Evolutionary conservation across 2,329 filamentous ascomycete species (phyloP).

Genomic region (Calonectria pseudoturangicola): DNA sequence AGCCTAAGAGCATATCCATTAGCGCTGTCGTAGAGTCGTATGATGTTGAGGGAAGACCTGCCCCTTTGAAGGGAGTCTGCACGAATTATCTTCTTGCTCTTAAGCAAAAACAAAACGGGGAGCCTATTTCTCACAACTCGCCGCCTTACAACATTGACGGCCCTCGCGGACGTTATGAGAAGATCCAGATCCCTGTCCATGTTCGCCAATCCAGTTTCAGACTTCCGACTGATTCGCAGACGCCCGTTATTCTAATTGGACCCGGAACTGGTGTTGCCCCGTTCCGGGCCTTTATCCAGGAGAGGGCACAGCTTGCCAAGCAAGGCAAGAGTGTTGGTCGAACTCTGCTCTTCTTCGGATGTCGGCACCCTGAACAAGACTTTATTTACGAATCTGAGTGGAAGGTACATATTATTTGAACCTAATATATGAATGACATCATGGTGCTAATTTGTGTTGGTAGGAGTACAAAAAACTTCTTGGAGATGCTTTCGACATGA

Average conservation of each 20-base stretch:
- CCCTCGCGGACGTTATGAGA: slow-evolving; percentile 84
- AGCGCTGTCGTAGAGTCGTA: slow-evolving; percentile 31
- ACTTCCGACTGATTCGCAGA: slow-evolving; percentile 93
- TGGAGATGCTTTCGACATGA: slow-evolving; percentile 90
- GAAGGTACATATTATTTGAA: slow-evolving; percentile 74
- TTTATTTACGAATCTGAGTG: slow-evolving; percentile 95
- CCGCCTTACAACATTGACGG: slow-evolving; percentile 23
- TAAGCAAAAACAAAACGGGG: slow-evolving; percentile 29
- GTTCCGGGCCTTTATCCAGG: slow-evolving; percentile 96
- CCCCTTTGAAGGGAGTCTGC: slow-evolving; percentile 25
- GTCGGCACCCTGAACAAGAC: slow-evolving; percentile 88
- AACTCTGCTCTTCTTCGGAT: slow-evolving; percentile 95
- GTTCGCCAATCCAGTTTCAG: slow-evolving; percentile 99
- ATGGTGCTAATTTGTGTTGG: background rate
- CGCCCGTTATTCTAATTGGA: slow-evolving; percentile 96
- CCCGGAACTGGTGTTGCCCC: slow-evolving; percentile 97
- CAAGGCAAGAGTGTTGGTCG: slow-evolving; percentile 88
- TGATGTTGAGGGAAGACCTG: background rate
- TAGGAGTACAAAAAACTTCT: slow-evolving; percentile 89
- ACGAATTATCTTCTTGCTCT: slow-evolving; percentile 39
- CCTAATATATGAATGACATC: no score
- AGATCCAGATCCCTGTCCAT: slow-evolving; percentile 94
- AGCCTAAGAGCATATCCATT: slow-evolving; percentile 35
- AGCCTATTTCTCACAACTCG: background rate
- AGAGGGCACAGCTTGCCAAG: slow-evolving; percentile 88